A percentile compares a stretch with the other conserved stretches of the same genome.
These are phyloP conservation scores for Paxillus rubicundulus DNA, from an alignment of 768 basidiomycete genomes.

Conservation along the genomic window DNA sequence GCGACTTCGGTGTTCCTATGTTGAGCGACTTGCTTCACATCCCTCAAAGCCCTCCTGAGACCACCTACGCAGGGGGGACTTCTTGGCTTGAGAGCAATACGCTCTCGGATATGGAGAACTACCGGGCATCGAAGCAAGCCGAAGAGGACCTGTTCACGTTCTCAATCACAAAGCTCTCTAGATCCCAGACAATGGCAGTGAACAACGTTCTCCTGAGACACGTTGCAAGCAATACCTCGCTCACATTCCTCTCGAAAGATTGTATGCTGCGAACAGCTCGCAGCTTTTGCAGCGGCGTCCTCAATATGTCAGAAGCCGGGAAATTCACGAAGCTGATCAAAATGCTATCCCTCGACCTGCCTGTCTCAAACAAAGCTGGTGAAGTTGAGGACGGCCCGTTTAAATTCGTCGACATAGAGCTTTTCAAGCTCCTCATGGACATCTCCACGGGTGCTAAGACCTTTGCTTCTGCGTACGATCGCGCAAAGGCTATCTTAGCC, in stretches of 20 bases:
- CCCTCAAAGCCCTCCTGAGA: background rate
- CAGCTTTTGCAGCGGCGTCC: background rate
- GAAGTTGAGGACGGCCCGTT: background rate
- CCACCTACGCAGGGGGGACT: background rate
- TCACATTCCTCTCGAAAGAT: slow-evolving; percentile 4
- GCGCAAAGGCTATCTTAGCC: background rate
- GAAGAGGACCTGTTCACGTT: slow-evolving; percentile 30
- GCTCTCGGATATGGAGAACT: background rate
- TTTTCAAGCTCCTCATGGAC: slow-evolving; percentile 5
- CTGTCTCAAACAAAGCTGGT: background rate
- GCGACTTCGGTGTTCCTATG: background rate
- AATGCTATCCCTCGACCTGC: background rate
- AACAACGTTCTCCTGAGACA: slow-evolving; percentile 5
- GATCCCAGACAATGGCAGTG: background rate
- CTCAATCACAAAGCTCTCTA: slow-evolving; percentile 26
- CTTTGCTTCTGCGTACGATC: background rate
- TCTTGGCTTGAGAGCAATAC: background rate
- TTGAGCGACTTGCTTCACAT: slow-evolving; percentile 2
- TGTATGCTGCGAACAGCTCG: slow-evolving; percentile 4
- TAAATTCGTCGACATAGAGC: slow-evolving; percentile 1
- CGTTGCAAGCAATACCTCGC: background rate
- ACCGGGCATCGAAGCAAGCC: background rate
- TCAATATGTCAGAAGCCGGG: background rate
- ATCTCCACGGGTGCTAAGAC: background rate
- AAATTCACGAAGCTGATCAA: background rate